Base-by-base conservation (phyloP, 805 yeast genomes). In the Metschnikowia rubicola region DNA sequence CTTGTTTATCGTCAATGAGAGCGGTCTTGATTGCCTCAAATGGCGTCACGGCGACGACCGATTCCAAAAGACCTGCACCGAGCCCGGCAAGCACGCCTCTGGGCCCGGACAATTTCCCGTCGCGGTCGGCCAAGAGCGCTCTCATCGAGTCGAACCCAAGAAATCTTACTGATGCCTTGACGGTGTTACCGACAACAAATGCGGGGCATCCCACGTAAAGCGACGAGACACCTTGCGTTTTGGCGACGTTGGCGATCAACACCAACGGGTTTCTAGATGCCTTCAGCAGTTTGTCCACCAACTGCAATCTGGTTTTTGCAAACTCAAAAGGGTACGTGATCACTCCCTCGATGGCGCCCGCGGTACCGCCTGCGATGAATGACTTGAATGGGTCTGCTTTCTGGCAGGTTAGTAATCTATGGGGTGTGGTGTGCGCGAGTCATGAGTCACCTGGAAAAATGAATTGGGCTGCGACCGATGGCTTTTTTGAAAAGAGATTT, bases 1-100 rank as follows among this genome's bases (percentile, higher is more conserved):
- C 60, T 66, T 86, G 95, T 55, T 84, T 88, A 64, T 92, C 99
- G 69, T 92, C 99, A 56, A 92, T 94, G 68, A 91, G 76, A 0
- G 95, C 97, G 0, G 98, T 92, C 64, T 92, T 92, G 67, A 92
- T 88, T 32, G 97, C 96, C 67, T 92, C 99, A 46, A 91, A 90
- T 2, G 99, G 99, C 0, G 99, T 92, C 40, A 94, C 96, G 0
- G 98, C 98, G 38, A 91, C 75, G 28, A 90, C 85, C 47, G 96
- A 85, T 64, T 92, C 99, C 51, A 92, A 67, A 38, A 91, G 78
- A 33, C 99, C 99, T 2, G 99, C 99, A 40, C 98, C 97, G 37
- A 94, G 73, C n/a, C 99, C 99, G 1, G 99, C 99, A 30, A 92
- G 50, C 6, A 91, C 95, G 55, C 98, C 98, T 60, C 96, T 69